Conservation (phyloP, 208 protist genomes). For the Strigomonas galati region DNA sequence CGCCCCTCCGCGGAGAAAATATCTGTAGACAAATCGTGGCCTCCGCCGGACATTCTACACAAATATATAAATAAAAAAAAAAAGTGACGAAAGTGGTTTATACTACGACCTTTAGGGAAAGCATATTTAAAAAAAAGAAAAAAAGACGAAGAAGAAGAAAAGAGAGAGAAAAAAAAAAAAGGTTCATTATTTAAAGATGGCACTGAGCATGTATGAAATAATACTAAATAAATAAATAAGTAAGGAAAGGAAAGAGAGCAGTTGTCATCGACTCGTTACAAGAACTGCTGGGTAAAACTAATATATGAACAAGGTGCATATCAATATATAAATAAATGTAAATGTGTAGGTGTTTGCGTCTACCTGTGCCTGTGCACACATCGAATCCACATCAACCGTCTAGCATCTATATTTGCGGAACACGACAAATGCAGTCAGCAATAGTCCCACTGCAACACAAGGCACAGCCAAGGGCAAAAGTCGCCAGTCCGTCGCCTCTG, state of each 20-base stretch:
- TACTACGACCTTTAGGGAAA: background rate
- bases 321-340: too few relatives aligned
- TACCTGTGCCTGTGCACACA: too few relatives aligned
- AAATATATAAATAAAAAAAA: background rate
- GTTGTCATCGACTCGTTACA: too few relatives aligned
- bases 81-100: background rate
- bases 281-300: too few relatives aligned
- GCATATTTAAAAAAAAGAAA: conserved; percentile 11
- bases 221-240: background rate
- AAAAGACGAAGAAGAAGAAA: conserved; percentile 8
- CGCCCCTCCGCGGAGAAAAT: conserved; percentile 99
- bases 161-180: conserved; percentile 6
- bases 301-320: too few relatives aligned
- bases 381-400: too few relatives aligned
- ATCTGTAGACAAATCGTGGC: conserved; percentile 97
- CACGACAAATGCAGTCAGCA: too few relatives aligned
- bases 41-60: conserved; percentile 55
- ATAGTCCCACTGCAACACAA: too few relatives aligned
- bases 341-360: too few relatives aligned
- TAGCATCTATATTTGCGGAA: too few relatives aligned
- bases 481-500: too few relatives aligned
- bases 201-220: background rate
- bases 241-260: background rate
- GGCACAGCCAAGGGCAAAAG: too few relatives aligned
- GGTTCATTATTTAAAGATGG: background rate